Base-by-base conservation (phyloP, 148 eudicot genomes). In the Salicornia ramosissima region DNA sequence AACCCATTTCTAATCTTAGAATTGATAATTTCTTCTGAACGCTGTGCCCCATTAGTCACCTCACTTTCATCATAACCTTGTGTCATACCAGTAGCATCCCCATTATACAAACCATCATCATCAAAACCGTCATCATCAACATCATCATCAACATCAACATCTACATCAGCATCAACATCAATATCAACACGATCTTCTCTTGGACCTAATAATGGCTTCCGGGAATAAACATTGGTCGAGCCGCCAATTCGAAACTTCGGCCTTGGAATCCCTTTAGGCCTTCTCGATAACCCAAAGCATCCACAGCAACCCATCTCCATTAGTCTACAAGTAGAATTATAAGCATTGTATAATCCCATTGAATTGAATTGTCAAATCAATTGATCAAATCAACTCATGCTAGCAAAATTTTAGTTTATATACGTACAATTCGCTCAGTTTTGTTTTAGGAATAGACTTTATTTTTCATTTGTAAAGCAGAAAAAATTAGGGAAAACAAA, bases 251-350 rank as follows among this genome's bases (percentile, higher is more conserved):
- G 40, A 68, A 57, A 62, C 40, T 36, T 61, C 61, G 80, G 85
- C 82, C 82, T 80, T 30, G 72, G 45, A 29, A 29, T 66, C 72
- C 71, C 77, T 76, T 82, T 83, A 0, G 78, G 64, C 77, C 86
- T 86, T 74, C 82, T 80, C 11, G 88, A 79, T 72, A 95, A 83
- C 65, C 99, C 97, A 71, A 95, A 95, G 80, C 99, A 95, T 65
- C 97, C 87, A 77, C 96, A 95, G 70, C 97, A 95, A 13, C 93
- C 97, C 93, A 91, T 94, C 75, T 86, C 87, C 72, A 84, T 76
- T 50, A 72, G 69, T 71, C 83, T 81, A 68, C 52, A 83, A 62
- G 33, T 57, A 68, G 5, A 54, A 26, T 54, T 16, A 26, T 55
- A 29, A 68, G 19, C 26, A 62, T 10, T 62, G 18, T 62, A 11